Evolutionary conservation across 768 basidiomycete species (phyloP).

Genomic region (Tulasnella sp.): DNA sequence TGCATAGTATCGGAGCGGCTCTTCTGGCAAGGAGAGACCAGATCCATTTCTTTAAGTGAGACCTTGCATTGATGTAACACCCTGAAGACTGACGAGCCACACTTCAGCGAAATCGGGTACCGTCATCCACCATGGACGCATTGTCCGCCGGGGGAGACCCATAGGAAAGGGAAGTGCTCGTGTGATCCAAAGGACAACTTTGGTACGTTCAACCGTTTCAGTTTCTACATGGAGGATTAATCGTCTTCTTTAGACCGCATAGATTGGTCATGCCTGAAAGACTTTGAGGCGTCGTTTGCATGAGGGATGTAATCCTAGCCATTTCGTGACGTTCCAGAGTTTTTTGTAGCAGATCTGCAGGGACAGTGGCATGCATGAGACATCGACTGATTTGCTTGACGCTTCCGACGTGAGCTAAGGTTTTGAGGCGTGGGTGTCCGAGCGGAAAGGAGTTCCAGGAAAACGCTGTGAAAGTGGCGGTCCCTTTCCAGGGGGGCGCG

Average conservation of each 20-base stretch:
- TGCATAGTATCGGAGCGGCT: slow-evolving; percentile 85
- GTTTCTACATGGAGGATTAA: neutral
- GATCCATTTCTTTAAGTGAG: slow-evolving; percentile 77
- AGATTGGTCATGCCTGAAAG: slow-evolving; percentile 81
- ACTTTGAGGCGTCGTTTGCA: slow-evolving; percentile 44
- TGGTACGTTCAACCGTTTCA: slow-evolving; percentile 37
- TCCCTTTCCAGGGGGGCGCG: neutral
- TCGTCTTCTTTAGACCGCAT: slow-evolving; percentile 19
- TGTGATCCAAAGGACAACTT: slow-evolving; percentile 67
- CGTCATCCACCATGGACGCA: slow-evolving; percentile 91
- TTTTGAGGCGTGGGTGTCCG: neutral
- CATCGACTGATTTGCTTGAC: neutral
- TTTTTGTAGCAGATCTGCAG: neutral
- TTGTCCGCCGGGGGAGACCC: slow-evolving; percentile 65
- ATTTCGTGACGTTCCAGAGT: neutral
- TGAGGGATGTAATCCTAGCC: neutral
- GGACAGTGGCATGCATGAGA: neutral
- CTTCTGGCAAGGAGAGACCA: slow-evolving; percentile 85
- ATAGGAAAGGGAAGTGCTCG: slow-evolving; percentile 76
- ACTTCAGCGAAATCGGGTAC: slow-evolving; percentile 68
- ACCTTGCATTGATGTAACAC: neutral
- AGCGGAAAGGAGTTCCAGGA: neutral
- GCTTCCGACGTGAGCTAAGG: neutral
- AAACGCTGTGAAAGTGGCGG: neutral
- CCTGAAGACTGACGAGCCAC: neutral